Evolutionary conservation across 768 basidiomycete species (phyloP).

Genomic region (Amyloporia xantha): DNA sequence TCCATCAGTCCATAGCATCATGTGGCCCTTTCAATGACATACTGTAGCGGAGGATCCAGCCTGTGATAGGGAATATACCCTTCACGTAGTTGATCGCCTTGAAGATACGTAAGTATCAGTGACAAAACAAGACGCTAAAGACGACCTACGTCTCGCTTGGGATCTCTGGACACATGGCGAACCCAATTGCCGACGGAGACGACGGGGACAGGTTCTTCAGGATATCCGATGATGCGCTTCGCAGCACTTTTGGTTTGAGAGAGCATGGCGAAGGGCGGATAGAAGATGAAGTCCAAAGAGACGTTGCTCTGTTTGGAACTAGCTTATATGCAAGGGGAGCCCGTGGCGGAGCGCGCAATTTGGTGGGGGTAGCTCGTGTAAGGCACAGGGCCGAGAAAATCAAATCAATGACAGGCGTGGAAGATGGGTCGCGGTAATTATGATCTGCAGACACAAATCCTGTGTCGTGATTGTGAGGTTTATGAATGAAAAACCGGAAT

Average conservation of each 20-base stretch:
- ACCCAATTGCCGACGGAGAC: constrained; percentile 56
- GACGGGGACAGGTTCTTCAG: constrained; percentile 52
- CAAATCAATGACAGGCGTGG: background rate
- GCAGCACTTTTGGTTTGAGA: constrained; percentile 35
- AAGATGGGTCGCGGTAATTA: too few relatives aligned
- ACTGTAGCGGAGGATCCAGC: constrained; percentile 89
- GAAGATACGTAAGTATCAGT: constrained; percentile 7
- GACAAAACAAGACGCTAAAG: background rate
- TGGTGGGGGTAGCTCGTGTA: background rate
- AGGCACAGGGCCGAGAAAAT: background rate
- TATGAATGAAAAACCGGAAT: background rate
- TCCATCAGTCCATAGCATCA: background rate
- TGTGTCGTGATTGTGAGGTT: background rate
- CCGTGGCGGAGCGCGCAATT: constrained; percentile 1
- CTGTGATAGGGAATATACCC: constrained; percentile 76
- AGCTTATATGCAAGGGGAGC: background rate
- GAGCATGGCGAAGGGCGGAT: constrained; percentile 25
- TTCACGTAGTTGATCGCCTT: constrained; percentile 60
- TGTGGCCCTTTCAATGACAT: constrained; percentile 20
- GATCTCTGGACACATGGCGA: constrained; percentile 32
- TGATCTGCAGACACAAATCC: background rate
- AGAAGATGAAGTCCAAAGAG: background rate
- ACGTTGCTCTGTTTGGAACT: too few relatives aligned
- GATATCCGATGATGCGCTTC: constrained; percentile 54
- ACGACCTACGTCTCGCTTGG: constrained; percentile 43